Base-by-base conservation (phyloP, 1,284 basidiomycete species). In the Leccinum glutinopallens region DNA sequence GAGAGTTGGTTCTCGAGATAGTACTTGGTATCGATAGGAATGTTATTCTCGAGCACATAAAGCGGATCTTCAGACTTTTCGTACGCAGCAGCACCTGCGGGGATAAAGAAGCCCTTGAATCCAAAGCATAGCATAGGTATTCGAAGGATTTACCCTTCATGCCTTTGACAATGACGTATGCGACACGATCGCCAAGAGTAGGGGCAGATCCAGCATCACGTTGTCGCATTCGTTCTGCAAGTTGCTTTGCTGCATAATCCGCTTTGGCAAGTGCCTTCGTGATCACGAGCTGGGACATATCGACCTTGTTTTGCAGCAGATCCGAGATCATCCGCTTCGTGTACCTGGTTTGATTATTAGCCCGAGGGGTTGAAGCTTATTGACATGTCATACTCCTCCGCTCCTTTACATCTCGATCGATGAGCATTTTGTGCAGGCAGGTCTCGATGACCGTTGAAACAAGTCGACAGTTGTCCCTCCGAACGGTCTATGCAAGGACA, bases 271-370 rank as follows among this genome's bases (percentile, higher is more conserved):
- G 81, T 0, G 96, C 96, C 73, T 98, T 98, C 7, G 96, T 98
- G 72, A 98, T 98, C 72, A 98, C 96, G 19, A 98, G 84, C 74
- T 98, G 96, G 8, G 96, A 97, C 92, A 98, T 96, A 76, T 98
- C 96, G 60, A 98, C 83, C 78, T 92, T 96, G 79, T 98, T 98
- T 75, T 97, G 96, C 33, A 98, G 80, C 2, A 98, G 83, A 72
- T 98, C 96, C 0, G 95, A 87, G 67, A 98, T 98, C 43, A 88
- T 90, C 68, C 92, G 92, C 77, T 98, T 98, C 60, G 91, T 90
- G 74, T 97, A 98, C 29, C 94, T 97, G 67, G 59, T 29, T 58
- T n/a, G 22, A 39, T 46, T 17, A 56, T 66, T 49, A 73, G 65
- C 49, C 58, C 60, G 35, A 46, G 49, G 57, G 12, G 32, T 57